These are phyloP conservation scores for Chrysanthemum seticuspe DNA, from an alignment of 129 eudicot species.

Conservation along the genomic window DNA sequence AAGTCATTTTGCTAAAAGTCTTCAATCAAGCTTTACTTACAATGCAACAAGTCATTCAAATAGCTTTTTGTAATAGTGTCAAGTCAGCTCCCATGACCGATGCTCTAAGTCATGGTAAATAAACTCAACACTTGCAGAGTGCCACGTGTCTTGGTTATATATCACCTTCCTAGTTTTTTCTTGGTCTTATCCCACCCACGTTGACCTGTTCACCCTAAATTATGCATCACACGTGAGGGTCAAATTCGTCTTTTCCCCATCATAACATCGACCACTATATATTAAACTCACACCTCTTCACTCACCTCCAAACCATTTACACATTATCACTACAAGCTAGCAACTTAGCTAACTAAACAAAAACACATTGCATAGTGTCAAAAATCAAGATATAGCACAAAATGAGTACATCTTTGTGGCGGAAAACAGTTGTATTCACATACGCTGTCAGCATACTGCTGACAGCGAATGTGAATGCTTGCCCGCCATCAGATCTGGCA, in stretches of 20 bases:
- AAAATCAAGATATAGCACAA: not conserved
- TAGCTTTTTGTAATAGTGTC: too few species aligned
- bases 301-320: conserved; percentile 24
- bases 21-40: too few species aligned
- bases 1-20: too few species aligned
- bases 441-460: conserved; percentile 26
- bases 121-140: not conserved
- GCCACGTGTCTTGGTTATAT: conserved; percentile 19
- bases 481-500: conserved; percentile 67
- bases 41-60: too few species aligned
- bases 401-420: conserved; percentile 29
- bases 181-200: conserved; percentile 48
- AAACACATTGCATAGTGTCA: conserved; percentile 14
- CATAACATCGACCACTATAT: conserved; percentile 22
- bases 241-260: conserved; percentile 13
- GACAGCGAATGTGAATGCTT: conserved; percentile 31
- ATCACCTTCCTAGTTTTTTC: conserved; percentile 16
- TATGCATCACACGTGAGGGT: conserved; percentile 38
- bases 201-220: conserved; percentile 39
- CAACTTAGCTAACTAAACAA: not conserved
- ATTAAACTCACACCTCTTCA: conserved; percentile 22
- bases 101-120: too few species aligned
- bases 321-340: conserved; percentile 9
- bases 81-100: too few species aligned
- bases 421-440: conserved; percentile 18